Evolutionary conservation across 176 grass and related monocot species (phyloP).

Genomic region (Carex cristatella): DNA sequence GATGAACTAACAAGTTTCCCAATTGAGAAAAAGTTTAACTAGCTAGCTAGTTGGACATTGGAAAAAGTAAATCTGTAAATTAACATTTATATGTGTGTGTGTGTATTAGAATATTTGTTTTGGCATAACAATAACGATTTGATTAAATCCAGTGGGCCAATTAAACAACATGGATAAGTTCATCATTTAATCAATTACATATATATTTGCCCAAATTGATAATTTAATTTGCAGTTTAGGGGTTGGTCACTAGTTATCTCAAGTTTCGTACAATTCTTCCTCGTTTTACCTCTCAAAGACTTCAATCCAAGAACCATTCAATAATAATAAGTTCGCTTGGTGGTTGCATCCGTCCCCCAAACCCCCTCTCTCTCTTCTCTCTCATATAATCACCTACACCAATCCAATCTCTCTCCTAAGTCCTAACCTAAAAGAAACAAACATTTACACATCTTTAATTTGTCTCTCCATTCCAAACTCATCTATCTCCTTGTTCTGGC

Average conservation of each 20-base stretch:
- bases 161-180: neutral
- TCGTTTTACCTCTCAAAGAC: neutral
- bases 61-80: too few relatives aligned
- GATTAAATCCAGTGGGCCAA: neutral
- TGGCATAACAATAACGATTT: too few relatives aligned
- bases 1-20: neutral
- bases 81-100: too few relatives aligned
- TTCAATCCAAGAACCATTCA: neutral
- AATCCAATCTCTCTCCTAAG: neutral
- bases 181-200: neutral
- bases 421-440: neutral
- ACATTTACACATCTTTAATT: neutral
- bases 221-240: neutral
- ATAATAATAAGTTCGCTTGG: conserved; percentile 37
- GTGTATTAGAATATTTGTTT: too few relatives aligned
- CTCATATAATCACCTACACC: conserved; percentile 22
- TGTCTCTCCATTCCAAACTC: neutral
- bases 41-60: too few relatives aligned
- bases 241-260: neutral
- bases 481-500: neutral
- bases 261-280: neutral
- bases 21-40: neutral
- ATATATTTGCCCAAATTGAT: neutral
- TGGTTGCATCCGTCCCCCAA: conserved; percentile 66
- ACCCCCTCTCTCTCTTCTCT: neutral